phyloP scores from a whole-genome alignment of 2,329 filamentous ascomycete genomes.

The Talaromyces sp. region DNA sequence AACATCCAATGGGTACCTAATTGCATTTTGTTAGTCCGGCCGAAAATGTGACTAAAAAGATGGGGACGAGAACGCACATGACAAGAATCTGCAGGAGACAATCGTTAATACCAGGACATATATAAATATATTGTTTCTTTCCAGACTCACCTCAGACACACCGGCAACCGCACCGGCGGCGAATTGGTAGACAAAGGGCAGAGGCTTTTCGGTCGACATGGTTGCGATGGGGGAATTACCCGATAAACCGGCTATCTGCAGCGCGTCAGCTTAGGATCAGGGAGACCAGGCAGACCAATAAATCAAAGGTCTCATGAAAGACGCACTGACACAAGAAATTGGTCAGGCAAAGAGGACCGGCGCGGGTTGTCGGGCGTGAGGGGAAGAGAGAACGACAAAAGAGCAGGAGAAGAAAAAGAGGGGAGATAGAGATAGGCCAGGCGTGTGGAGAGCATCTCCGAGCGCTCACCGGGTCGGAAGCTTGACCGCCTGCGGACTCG shows the following conservation, averaged over 20 bases:
- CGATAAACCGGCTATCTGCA: not conserved
- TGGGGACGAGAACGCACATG: slow-evolving; percentile 16
- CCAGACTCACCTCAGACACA: slow-evolving; percentile 78
- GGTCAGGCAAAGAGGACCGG: not conserved
- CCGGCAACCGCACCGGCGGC: slow-evolving; percentile 92
- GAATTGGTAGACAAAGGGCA: slow-evolving; percentile 94
- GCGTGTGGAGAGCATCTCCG: not conserved
- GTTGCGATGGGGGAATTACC: slow-evolving; percentile 24
- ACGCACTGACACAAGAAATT: not conserved
- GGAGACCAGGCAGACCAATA: not conserved
- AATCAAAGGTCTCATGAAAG: not conserved
- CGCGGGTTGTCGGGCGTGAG: not conserved
- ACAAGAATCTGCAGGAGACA: slow-evolving; percentile 18
- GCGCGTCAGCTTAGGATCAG: not conserved
- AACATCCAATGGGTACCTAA: slow-evolving; percentile 95
- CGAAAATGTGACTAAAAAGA: not conserved
- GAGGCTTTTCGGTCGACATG: slow-evolving; percentile 64
- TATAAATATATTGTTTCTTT: not conserved
- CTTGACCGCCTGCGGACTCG: not conserved
- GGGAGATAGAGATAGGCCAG: not conserved
- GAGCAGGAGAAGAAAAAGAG: not conserved
- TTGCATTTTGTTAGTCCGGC: slow-evolving; percentile 6
- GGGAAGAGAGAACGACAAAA: not conserved
- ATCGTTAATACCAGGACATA: slow-evolving; percentile 13
- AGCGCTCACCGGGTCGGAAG: not conserved